Base-by-base conservation (phyloP, 2,329 filamentous ascomycete genomes). In the Fusarium bulbicola region DNA sequence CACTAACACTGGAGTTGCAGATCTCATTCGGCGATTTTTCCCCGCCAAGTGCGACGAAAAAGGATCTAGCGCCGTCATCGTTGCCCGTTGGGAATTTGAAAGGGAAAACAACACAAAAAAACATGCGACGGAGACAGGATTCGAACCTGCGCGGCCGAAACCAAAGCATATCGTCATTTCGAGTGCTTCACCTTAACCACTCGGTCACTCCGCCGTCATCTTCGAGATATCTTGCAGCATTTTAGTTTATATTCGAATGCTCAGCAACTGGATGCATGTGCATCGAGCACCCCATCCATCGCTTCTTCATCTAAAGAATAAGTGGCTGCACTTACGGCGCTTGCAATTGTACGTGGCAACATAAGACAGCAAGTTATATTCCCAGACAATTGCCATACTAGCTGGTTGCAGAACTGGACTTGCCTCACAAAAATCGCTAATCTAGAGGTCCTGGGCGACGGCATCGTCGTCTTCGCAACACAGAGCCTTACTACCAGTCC, bases 171-270 rank as follows among this genome's bases (percentile, higher is more conserved):
- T 54, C 50, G 50, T 40, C 50, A 54, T 4, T 54, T 54, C 50
- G 50, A 54, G 50, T 54, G 50, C 50, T 54, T 54, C 50, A 54
- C 50, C 50, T 54, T 54, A 54, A 54, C 50, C 50, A 54, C 50
- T 54, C 50, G 50, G 50, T 54, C 50, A 54, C 50, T 54, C 50
- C 50, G 50, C 50, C 50, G 50, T 54, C 50, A 54, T 54, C 34
- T 40, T 30, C 1, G 6, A 40, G 28, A 8, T 14, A 2, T 2
- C 0, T 0, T 0, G 0, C 1, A 2, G 0, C 4, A 18, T 1
- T 53, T 6, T 3, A 4, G 0, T 0, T 3, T 11, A 53, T 53
- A 16, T 1, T 1, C 1, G 3, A 0, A 1, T 0, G 0, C 0
- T 4, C 2, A 0, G 3, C 4, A 7, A 3, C 2, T 14, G 9